A percentile compares a stretch with the other conserved stretches of the same genome.
These are phyloP conservation scores for Mytilinidion resinicola DNA, from an alignment of 495 filamentous ascomycete genomes.

Conservation along the genomic window DNA sequence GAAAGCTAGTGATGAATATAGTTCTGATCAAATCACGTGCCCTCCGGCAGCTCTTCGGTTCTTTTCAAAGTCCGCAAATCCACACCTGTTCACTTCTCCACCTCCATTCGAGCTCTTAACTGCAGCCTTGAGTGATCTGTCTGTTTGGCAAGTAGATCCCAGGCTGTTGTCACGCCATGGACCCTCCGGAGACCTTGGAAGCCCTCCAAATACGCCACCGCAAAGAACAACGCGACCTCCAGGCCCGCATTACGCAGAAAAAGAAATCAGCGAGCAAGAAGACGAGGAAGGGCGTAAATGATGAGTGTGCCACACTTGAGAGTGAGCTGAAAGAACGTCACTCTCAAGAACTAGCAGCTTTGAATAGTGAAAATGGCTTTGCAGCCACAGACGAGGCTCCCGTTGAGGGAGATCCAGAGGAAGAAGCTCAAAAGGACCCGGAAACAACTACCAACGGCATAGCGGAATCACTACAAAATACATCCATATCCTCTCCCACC, in stretches of 20 bases:
- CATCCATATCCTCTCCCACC: slow-evolving; percentile 8
- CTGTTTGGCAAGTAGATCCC: no score
- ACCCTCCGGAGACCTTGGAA: slow-evolving; percentile 10
- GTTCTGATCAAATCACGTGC: no score
- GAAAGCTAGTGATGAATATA: no score
- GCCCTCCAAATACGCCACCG: slow-evolving; percentile 66
- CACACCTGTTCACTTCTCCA: no score
- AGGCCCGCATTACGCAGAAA: slow-evolving; percentile 79
- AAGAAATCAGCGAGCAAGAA: slow-evolving; percentile 96
- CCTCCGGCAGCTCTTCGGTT: no score
- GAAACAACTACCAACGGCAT: slow-evolving; percentile 16
- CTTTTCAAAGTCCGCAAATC: no score
- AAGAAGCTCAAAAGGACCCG: neutral
- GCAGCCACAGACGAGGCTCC: neutral
- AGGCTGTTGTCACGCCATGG: neutral
- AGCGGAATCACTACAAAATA: slow-evolving; percentile 9
- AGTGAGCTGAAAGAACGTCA: slow-evolving; percentile 35
- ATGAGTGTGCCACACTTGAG: slow-evolving; percentile 42
- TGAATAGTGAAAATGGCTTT: slow-evolving; percentile 33
- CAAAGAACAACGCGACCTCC: slow-evolving; percentile 83
- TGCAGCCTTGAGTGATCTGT: no score
- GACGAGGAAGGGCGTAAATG: slow-evolving; percentile 80
- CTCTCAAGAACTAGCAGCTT: slow-evolving; percentile 53
- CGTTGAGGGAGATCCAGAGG: slow-evolving; percentile 6
- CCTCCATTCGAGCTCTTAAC: no score